Conservation (phyloP, 2,329 filamentous ascomycete species). For the Pleoardoris graminearum region DNA sequence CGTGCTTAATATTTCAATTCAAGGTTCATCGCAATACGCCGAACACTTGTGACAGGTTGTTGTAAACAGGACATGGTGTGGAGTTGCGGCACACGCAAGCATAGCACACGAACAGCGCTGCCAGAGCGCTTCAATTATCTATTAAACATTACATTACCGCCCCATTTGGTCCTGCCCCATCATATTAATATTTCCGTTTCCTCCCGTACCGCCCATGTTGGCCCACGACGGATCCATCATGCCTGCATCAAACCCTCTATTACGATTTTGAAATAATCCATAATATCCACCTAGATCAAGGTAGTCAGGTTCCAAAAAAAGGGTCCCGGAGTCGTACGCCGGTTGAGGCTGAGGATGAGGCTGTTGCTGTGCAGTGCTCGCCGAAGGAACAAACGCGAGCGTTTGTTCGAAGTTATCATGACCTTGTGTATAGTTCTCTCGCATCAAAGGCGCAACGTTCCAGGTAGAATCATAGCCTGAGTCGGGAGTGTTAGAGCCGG, state of each 20-base stretch:
- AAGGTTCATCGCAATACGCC: too few species aligned
- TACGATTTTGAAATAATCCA: slow-evolving; percentile 10
- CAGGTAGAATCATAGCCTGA: slow-evolving; percentile 27
- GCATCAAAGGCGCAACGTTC: not conserved
- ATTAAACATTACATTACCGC: slow-evolving; percentile 2
- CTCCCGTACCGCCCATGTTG: slow-evolving; percentile 1
- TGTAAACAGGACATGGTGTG: too few species aligned
- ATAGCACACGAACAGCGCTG: too few species aligned
- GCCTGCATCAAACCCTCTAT: not conserved
- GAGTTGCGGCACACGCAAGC: too few species aligned
- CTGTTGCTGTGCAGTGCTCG: not conserved
- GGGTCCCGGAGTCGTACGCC: not conserved
- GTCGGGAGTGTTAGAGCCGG: slow-evolving; percentile 19
- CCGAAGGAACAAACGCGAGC: not conserved
- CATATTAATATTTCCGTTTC: not conserved
- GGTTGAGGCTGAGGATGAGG: not conserved
- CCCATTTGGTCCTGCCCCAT: slow-evolving; percentile 1
- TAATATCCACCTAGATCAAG: slow-evolving; percentile 16
- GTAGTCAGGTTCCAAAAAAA: slow-evolving; percentile 7
- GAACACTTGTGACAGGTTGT: too few species aligned
- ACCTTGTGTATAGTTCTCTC: not conserved
- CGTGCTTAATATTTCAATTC: too few species aligned
- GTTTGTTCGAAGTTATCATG: not conserved
- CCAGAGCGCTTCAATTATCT: not conserved
- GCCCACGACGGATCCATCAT: slow-evolving; percentile 8